phyloP scores from a whole-genome alignment of 805 yeast species.

The Kodamaea laetipori region DNA sequence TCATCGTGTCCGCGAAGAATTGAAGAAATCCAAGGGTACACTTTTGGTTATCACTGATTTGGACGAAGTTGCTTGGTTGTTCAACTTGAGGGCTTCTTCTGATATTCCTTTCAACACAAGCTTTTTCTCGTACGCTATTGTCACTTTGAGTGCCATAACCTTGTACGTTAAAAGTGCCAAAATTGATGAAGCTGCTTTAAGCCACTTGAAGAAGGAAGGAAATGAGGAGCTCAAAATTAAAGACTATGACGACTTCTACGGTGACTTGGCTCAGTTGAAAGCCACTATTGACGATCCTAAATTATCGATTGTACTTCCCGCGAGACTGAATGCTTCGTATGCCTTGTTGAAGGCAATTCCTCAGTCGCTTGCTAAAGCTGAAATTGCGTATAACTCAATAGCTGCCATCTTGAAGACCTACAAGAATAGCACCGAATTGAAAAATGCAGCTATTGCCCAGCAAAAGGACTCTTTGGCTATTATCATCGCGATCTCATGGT shows the following conservation, averaged over 20 bases:
- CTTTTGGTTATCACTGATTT: conserved; percentile 64
- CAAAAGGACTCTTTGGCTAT: conserved; percentile 80
- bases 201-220: conserved; percentile 23
- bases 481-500: conserved; percentile 78
- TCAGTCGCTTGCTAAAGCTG: conserved; percentile 26
- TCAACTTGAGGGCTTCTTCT: conserved; percentile 72
- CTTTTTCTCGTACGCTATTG: conserved; percentile 66
- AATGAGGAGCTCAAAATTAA: conserved; percentile 40
- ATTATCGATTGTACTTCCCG: conserved; percentile 34
- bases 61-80: conserved; percentile 90
- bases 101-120: conserved; percentile 89
- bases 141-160: conserved; percentile 36
- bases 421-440: conserved; percentile 72
- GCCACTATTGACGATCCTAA: conserved; percentile 20
- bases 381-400: conserved; percentile 31
- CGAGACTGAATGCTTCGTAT: conserved; percentile 30
- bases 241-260: conserved; percentile 61
- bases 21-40: conserved; percentile 27
- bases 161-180: conserved; percentile 58
- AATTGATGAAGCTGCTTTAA: conserved; percentile 32
- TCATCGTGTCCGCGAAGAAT: conserved; percentile 28
- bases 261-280: conserved; percentile 43
- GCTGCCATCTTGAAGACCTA: conserved; percentile 62
- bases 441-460: conserved; percentile 76
- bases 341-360: conserved; percentile 37